Percentiles rank a stretch among this genome's conserved stretches.
These are phyloP conservation scores for Populus trichocarpa DNA, from an alignment of 441 rosid genomes.

Conservation along the genomic window DNA sequence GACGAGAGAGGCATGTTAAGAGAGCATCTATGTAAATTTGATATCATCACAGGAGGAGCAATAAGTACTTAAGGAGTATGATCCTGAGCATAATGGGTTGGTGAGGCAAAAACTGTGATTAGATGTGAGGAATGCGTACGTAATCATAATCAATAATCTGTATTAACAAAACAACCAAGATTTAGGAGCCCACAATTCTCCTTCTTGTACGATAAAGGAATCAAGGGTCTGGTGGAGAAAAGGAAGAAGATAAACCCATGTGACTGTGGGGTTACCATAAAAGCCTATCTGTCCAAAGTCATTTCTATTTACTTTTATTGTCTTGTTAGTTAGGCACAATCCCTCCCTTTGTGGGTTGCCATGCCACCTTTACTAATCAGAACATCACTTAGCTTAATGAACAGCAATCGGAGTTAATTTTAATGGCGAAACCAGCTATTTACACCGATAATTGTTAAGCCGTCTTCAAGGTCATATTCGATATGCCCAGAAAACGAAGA, in stretches of 20 bases:
- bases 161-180: background rate
- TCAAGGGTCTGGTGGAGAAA: background rate
- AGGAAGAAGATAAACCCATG: slow-evolving; percentile 12
- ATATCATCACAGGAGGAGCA: too few species aligned
- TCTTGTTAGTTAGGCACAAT: background rate
- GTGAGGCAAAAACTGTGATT: background rate
- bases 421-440: too few species aligned
- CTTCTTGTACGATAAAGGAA: background rate
- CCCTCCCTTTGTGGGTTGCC: background rate
- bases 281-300: slow-evolving; percentile 7
- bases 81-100: background rate
- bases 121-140: background rate
- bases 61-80: too few species aligned
- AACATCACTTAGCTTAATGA: too few species aligned
- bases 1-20: background rate
- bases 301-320: background rate
- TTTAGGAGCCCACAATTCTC: background rate
- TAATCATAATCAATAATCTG: slow-evolving; percentile 9
- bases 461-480: too few species aligned
- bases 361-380: background rate
- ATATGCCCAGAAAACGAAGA: too few species aligned
- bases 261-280: slow-evolving; percentile 14
- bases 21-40: too few species aligned
- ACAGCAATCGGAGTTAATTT: too few species aligned
- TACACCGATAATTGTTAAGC: too few species aligned